Conservation (phyloP, 75 land plant species). For the Azolla pinnata region DNA sequence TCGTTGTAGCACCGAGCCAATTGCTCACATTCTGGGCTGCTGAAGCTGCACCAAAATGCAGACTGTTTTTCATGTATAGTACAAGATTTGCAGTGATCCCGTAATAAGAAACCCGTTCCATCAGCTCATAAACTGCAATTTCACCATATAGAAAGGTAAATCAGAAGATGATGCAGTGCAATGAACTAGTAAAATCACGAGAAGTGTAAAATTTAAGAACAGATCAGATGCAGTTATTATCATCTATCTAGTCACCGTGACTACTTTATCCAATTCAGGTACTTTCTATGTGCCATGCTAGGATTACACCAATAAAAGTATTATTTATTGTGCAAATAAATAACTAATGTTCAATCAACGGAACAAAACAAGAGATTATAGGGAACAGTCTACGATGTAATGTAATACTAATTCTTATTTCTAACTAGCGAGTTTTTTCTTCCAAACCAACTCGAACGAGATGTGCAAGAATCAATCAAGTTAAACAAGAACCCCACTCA, state of each 20-base stretch:
- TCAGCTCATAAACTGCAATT: constrained; percentile 22
- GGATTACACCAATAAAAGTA: neutral
- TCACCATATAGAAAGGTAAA: no score
- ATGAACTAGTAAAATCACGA: neutral
- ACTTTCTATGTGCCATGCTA: neutral
- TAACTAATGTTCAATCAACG: no score
- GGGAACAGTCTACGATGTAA: no score
- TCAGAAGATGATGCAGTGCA: no score
- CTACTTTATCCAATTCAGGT: neutral
- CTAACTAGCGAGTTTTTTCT: no score
- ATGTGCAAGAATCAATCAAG: no score
- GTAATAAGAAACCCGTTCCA: constrained; percentile 37
- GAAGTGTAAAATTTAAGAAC: neutral
- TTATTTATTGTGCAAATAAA: no score
- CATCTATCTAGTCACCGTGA: neutral
- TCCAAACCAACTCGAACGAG: no score
- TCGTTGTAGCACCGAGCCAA: constrained; percentile 38
- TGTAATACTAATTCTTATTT: no score
- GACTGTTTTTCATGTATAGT: constrained; percentile 12
- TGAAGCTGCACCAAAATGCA: constrained; percentile 25
- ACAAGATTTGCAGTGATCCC: constrained; percentile 32
- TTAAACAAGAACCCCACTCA: no score
- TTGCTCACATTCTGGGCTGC: constrained; percentile 33
- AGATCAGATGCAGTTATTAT: neutral
- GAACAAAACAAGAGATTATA: no score